Percentiles rank a stretch among this genome's conserved stretches.
phyloP scores from a whole-genome alignment of 225 moss, liverwort and hornwort genomes.

The Marchantia paleacea region DNA sequence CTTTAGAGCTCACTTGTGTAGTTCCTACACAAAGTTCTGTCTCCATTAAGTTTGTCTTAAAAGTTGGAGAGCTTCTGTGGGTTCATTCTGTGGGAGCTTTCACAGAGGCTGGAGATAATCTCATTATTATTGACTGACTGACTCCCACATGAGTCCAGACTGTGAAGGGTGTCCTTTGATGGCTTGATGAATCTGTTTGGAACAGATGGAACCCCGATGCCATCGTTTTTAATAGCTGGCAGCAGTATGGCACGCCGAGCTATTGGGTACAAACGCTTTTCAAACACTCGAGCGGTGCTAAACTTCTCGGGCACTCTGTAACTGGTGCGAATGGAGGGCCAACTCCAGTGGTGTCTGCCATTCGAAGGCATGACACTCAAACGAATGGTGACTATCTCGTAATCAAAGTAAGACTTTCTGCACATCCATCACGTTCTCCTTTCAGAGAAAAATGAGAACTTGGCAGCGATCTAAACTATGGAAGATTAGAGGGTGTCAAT shows the following conservation, averaged over 20 bases:
- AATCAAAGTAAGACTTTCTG: constrained; percentile 53
- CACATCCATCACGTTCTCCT: no score
- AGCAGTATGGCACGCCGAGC: constrained; percentile 87
- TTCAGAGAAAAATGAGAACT: no score
- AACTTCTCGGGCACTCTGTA: constrained; percentile 55
- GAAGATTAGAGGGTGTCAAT: no score
- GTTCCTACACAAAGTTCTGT: not conserved
- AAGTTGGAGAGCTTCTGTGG: not conserved
- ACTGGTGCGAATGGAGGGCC: constrained; percentile 37
- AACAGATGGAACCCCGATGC: constrained; percentile 93
- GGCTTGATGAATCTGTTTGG: not conserved
- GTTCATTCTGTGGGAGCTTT: not conserved
- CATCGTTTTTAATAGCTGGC: constrained; percentile 86
- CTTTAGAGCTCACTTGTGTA: not conserved
- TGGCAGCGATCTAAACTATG: no score
- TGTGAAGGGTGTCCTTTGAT: not conserved
- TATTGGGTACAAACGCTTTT: constrained; percentile 92
- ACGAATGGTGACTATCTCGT: constrained; percentile 50
- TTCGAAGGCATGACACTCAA: constrained; percentile 48
- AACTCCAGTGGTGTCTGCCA: constrained; percentile 51
- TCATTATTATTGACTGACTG: not conserved
- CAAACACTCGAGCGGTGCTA: constrained; percentile 64
- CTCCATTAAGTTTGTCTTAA: not conserved
- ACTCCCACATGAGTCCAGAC: not conserved
- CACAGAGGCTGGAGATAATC: not conserved